Base-by-base conservation (phyloP, 768 basidiomycete genomes). In the Mycena amicta region DNA sequence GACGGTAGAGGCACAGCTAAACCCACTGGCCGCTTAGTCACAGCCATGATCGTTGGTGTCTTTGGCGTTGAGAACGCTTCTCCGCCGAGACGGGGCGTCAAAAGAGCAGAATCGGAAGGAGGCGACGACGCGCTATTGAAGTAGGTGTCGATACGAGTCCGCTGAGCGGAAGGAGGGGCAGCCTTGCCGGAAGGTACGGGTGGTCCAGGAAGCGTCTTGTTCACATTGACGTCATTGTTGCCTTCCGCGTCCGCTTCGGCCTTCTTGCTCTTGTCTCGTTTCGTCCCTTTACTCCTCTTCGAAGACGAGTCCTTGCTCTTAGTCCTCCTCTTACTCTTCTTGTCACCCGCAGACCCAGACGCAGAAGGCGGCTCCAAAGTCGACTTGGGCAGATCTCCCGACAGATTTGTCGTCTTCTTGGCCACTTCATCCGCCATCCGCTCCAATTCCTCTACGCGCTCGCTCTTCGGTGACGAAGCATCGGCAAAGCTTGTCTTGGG, bases 401-500 rank as follows among this genome's bases (percentile, higher is more conserved):
- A 77, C 18, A 80, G 61, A 61, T 80, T 75, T 20, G 57, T 62
- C 18, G 66, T 74, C 54, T 69, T 66, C 54, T 66, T 67, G 18
- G 67, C 79, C 0, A 82, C 85, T 55, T 81, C 81, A 29, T 83
- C 87, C 0, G 88, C 90, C 78, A 93, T 85, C 69, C 81, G 79
- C 72, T 93, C 92, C 52, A 93, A 76, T 59, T 80, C 76, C 57
- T 84, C 83, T 5, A 93, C 89, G n/a, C 84, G 72, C 57, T 83
- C 80, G 65, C 82, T 83, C 74, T 79, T 83, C 28, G 75, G 67
- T 23, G 80, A 52, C 2, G 76, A 70, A 11, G 70, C 68, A 22
- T 74, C 69, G 33, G 72, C 71, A 29, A 78, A 68, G 1, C 71
- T 69, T 12, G 77, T 70, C 62, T 87, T 88, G 5, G 89, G 88